Evolutionary conservation across 768 basidiomycete genomes (phyloP), one percentile per base, ranked within the genome.

Genomic region (Kwoniella shandongensis): DNA sequence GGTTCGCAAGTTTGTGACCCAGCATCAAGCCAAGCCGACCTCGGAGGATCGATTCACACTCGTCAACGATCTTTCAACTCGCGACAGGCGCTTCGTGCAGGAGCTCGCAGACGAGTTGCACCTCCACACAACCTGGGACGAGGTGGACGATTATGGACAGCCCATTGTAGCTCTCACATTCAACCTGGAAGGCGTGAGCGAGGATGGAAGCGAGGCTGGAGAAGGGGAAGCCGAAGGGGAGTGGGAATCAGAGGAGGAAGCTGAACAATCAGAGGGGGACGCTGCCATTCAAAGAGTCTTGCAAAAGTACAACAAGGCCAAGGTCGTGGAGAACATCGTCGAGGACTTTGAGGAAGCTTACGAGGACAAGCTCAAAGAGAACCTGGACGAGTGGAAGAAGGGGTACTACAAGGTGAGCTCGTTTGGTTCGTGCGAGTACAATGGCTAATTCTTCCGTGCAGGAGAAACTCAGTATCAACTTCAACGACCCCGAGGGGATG

Each of bases 321-420:
- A 85, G 27, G 83, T 91, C 12, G 77, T 81, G 67, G 84, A 88
- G 51, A 85, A 86, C 45, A 84, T 86, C 4, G 69, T 63, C 13
- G 76, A 78, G 56, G 77, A 83, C 25, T 89, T 91, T 67, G 92
- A 96, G 65, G 85, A 83, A 58, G 82, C 86, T 55, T 79, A 92
- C 64, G 88, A 91, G 73, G 75, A 81, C 66, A 84, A 83, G 30
- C 61, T 92, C 29, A 81, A 84, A 63, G 84, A 87, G 69, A 92
- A 89, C 80, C 88, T 98, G 87, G 84, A 85, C 38, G 86, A 88
- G 66, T 98, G 93, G 93, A 96, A 96, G 80, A 78, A 84, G 58
- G 79, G 76, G 1, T 97, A 99, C 79, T 99, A 98, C 78, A 82
- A 81, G 83, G 92, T 92, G 49, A 54, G 80, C 67, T 5, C 1